Conservation (phyloP, 1,139 yeast species). For the Pichia kudriavzevii region DNA sequence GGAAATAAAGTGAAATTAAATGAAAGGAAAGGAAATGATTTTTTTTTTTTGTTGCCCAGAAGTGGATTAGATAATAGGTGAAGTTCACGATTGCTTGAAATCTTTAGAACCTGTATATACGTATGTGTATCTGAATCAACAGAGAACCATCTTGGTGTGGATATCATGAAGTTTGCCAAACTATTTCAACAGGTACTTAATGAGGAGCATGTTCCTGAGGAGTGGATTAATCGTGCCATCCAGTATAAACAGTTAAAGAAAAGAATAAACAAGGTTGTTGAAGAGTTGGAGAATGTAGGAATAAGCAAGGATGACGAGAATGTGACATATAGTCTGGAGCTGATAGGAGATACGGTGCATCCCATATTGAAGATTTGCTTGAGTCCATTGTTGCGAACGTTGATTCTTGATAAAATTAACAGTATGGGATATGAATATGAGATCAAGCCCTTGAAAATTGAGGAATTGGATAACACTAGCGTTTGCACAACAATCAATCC, state of each 20-base stretch:
- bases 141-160: too few relatives aligned
- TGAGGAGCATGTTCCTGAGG: conserved; percentile 56
- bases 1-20: too few relatives aligned
- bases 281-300: conserved; percentile 49
- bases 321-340: conserved; percentile 20
- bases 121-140: too few relatives aligned
- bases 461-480: conserved; percentile 22
- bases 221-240: conserved; percentile 64
- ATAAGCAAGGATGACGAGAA: conserved; percentile 36
- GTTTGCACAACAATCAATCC: conserved; percentile 18
- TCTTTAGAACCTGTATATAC: too few relatives aligned
- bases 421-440: conserved; percentile 20
- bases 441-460: conserved; percentile 21
- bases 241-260: conserved; percentile 67
- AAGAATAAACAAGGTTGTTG: conserved; percentile 53
- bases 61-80: too few relatives aligned
- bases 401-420: conserved; percentile 19
- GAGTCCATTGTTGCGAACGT: conserved; percentile 16
- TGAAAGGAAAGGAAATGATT: too few relatives aligned
- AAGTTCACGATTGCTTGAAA: too few relatives aligned
- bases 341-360: conserved; percentile 14
- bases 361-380: conserved; percentile 20
- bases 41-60: too few relatives aligned
- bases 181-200: conserved; percentile 54
- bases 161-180: conserved; percentile 80